Conservation (phyloP, 2,329 filamentous ascomycete species). For the Botrytis medusae region DNA sequence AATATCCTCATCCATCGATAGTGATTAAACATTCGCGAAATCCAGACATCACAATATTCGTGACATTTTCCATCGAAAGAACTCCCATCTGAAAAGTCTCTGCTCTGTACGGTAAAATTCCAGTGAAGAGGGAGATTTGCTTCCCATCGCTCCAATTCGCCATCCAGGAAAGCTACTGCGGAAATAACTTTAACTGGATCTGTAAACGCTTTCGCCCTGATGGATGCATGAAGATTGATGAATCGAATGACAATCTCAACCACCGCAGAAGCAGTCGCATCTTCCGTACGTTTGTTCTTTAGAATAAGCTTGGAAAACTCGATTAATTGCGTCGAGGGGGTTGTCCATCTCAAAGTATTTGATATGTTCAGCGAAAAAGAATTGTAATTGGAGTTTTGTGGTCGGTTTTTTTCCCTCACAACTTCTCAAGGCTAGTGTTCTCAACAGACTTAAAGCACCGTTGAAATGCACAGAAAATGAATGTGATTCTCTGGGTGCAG, state of each 20-base stretch:
- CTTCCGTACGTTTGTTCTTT: background rate
- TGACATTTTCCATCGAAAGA: conserved; percentile 28
- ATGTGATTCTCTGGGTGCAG: conserved; percentile 24
- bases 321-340: background rate
- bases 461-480: conserved; percentile 31
- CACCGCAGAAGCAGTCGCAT: background rate
- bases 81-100: conserved; percentile 4
- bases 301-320: background rate
- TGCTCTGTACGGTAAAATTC: conserved; percentile 18
- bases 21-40: conserved; percentile 31
- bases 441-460: conserved; percentile 29
- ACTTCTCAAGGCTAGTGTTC: conserved; percentile 20
- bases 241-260: conserved; percentile 24
- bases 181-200: conserved; percentile 22
- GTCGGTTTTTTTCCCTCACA: background rate
- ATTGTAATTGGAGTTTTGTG: background rate
- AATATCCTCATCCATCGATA: conserved; percentile 34
- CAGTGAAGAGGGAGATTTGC: conserved; percentile 28
- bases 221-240: conserved; percentile 26
- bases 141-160: conserved; percentile 29
- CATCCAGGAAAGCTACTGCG: conserved; percentile 26
- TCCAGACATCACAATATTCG: conserved; percentile 32
- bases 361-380: conserved; percentile 10
- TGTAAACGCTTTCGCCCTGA: conserved; percentile 11
- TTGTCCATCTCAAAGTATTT: conserved; percentile 1